phyloP scores from a whole-genome alignment of 2,329 filamentous ascomycete species.

The Juglanconis juglandina region DNA sequence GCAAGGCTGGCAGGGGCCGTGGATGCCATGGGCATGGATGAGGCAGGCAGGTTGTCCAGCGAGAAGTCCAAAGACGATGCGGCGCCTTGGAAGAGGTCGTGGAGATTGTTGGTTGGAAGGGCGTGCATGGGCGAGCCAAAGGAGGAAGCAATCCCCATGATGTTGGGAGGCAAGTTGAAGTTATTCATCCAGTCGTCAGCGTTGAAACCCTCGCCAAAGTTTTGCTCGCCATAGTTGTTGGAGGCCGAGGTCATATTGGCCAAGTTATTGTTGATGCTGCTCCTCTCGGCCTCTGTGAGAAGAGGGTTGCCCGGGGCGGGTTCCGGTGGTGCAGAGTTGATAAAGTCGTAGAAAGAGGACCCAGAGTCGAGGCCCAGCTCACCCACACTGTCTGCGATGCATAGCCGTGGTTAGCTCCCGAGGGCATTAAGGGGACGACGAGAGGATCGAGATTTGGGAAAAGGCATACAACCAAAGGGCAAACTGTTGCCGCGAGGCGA shows the following conservation, averaged over 20 bases:
- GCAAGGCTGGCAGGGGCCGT: neutral
- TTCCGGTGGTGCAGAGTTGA: slow-evolving; percentile 54
- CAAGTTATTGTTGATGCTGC: slow-evolving; percentile 57
- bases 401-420: neutral
- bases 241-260: slow-evolving; percentile 44
- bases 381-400: too few species aligned
- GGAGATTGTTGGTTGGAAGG: slow-evolving; percentile 24
- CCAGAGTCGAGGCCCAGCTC: too few species aligned
- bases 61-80: neutral
- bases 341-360: slow-evolving; percentile 29
- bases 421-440: neutral
- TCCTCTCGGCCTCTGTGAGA: slow-evolving; percentile 58
- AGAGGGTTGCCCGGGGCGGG: slow-evolving; percentile 63
- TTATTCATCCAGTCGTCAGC: slow-evolving; percentile 43
- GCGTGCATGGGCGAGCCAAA: slow-evolving; percentile 45
- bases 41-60: neutral
- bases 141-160: slow-evolving; percentile 64
- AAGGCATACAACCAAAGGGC: slow-evolving; percentile 64
- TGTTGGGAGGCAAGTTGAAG: slow-evolving; percentile 55
- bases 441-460: slow-evolving; percentile 21
- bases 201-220: slow-evolving; percentile 48
- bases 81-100: slow-evolving; percentile 22
- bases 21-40: neutral
- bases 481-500: slow-evolving; percentile 45
- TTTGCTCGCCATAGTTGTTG: slow-evolving; percentile 35